A percentile compares a stretch with the other conserved stretches of the same genome.
Conservation (phyloP, 371 early-diverging fungal species). For the Mucor sp. region DNA sequence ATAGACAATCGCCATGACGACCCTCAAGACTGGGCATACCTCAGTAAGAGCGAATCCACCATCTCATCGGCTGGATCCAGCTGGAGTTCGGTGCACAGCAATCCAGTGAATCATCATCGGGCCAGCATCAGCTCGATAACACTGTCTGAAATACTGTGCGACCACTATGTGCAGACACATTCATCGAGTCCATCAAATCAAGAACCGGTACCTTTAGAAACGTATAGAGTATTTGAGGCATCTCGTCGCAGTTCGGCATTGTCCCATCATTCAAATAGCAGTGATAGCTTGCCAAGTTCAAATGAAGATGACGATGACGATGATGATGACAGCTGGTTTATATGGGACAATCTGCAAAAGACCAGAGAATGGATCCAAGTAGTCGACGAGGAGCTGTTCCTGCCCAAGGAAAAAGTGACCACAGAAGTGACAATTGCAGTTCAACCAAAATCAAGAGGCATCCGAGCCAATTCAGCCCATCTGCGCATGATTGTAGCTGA, state of each 20-base stretch:
- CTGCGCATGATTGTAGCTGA: conserved; percentile 62
- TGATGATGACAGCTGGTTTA: conserved; percentile 24
- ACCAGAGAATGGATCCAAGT: conserved; percentile 12
- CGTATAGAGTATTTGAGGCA: conserved; percentile 24
- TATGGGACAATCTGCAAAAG: conserved; percentile 30
- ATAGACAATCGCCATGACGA: not conserved
- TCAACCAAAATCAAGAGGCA: conserved; percentile 29
- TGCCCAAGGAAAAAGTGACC: conserved; percentile 9
- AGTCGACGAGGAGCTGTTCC: conserved; percentile 6
- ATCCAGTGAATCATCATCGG: not conserved
- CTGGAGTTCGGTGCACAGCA: not conserved
- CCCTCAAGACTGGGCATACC: conserved; percentile 1
- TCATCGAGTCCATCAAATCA: not conserved
- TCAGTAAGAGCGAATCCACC: conserved; percentile 6
- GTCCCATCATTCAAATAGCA: not conserved
- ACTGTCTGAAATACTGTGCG: conserved; percentile 39
- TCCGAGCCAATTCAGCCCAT: conserved; percentile 53
- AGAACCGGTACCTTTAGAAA: conserved; percentile 23
- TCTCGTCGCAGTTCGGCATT: conserved; percentile 9
- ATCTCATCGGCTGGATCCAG: not conserved
- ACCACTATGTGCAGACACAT: conserved; percentile 34
- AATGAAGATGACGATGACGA: conserved; percentile 20
- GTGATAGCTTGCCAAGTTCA: not conserved
- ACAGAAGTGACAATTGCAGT: conserved; percentile 1
- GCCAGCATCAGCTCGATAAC: conserved; percentile 17